Conservation (phyloP, 768 basidiomycete species). For the Lactifluus volemus region DNA sequence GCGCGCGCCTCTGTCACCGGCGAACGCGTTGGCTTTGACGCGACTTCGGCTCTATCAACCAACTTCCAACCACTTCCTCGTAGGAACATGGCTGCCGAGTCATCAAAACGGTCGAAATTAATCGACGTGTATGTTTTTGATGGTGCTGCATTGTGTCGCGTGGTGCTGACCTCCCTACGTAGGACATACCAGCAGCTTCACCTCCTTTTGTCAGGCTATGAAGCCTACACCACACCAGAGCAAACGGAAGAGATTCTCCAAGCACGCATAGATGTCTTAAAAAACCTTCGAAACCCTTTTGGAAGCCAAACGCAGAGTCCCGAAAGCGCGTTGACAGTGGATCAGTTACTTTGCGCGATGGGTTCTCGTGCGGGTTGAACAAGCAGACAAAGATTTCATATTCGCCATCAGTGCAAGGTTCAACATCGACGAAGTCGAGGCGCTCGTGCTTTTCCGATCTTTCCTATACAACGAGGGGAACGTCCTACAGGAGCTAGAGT, state of each 20-base stretch:
- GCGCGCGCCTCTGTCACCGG: neutral
- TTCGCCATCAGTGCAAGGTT: conserved; percentile 64
- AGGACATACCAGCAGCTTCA: conserved; percentile 65
- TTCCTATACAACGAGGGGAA: conserved; percentile 69
- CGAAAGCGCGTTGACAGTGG: conserved; percentile 58
- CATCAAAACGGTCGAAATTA: conserved; percentile 56
- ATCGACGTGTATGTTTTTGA: conserved; percentile 54
- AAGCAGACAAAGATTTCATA: conserved; percentile 61
- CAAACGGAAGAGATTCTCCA: conserved; percentile 51
- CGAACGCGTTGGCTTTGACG: conserved; percentile 4
- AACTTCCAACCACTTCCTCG: neutral
- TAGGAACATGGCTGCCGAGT: conserved; percentile 33
- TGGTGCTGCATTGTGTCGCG: too few species aligned
- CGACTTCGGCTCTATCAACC: neutral
- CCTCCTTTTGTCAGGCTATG: conserved; percentile 45
- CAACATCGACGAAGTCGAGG: conserved; percentile 74
- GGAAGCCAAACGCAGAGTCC: conserved; percentile 60
- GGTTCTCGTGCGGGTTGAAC: conserved; percentile 54
- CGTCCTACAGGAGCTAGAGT: conserved; percentile 19
- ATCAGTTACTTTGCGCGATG: conserved; percentile 60
- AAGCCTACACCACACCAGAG: conserved; percentile 49
- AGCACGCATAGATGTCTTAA: conserved; percentile 49
- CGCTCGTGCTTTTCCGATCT: conserved; percentile 62
- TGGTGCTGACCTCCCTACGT: conserved; percentile 1
- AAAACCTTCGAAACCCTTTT: conserved; percentile 53